Evolutionary conservation across 2,329 filamentous ascomycete species (phyloP).

Genomic region (Lecanicillium sp.): DNA sequence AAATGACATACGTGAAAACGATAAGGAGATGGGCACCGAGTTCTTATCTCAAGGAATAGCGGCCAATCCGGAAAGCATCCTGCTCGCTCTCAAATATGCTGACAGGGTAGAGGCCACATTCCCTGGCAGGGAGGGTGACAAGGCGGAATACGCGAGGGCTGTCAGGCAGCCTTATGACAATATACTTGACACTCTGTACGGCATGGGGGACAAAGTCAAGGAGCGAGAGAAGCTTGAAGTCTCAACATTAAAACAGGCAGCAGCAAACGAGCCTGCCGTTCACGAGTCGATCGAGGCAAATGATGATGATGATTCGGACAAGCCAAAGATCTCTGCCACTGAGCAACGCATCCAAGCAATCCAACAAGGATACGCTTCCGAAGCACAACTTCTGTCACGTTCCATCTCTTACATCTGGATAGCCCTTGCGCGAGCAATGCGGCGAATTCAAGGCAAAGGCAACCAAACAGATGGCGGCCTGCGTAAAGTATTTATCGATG

Average conservation of each 20-base stretch:
- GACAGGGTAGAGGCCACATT: slow-evolving; percentile 78
- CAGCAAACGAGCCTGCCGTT: slow-evolving; percentile 26
- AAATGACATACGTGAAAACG: slow-evolving; percentile 58
- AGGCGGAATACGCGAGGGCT: slow-evolving; percentile 67
- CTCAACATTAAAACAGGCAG: slow-evolving; percentile 46
- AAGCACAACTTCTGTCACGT: slow-evolving; percentile 68
- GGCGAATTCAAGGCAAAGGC: slow-evolving; percentile 83
- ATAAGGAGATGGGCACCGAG: slow-evolving; percentile 55
- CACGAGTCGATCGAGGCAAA: slow-evolving; percentile 32
- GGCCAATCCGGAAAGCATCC: slow-evolving; percentile 87
- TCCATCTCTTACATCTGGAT: slow-evolving; percentile 94
- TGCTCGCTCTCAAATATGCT: slow-evolving; percentile 82
- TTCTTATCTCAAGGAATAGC: slow-evolving; percentile 75
- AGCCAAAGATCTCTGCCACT: slow-evolving; percentile 43
- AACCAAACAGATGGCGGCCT: slow-evolving; percentile 61
- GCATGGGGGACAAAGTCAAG: slow-evolving; percentile 66
- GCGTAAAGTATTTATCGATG: slow-evolving; percentile 81
- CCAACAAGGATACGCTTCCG: slow-evolving; percentile 59
- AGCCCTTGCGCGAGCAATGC: slow-evolving; percentile 85
- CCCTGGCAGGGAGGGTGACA: slow-evolving; percentile 67
- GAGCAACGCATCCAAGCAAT: slow-evolving; percentile 57
- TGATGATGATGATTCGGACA: slow-evolving; percentile 43
- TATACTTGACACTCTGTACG: slow-evolving; percentile 81
- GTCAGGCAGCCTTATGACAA: slow-evolving; percentile 79
- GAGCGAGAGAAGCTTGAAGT: slow-evolving; percentile 52